Evolutionary conservation across 768 basidiomycete genomes (phyloP).

Genomic region (Lactarius sanguifluus): DNA sequence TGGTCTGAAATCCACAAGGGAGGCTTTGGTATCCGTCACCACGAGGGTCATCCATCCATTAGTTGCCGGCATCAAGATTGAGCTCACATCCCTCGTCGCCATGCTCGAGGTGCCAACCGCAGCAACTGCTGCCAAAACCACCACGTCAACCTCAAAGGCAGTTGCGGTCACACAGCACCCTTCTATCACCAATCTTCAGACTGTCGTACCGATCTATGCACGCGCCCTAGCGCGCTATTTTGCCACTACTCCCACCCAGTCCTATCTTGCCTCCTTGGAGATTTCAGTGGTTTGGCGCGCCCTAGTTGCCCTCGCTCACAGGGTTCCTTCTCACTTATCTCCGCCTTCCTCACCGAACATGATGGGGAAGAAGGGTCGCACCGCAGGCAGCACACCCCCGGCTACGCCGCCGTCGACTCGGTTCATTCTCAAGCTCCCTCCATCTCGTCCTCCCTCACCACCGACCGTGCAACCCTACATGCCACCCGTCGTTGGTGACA

Average conservation of each 20-base stretch:
- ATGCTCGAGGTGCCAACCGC: constrained; percentile 51
- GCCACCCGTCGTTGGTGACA: constrained; percentile 52
- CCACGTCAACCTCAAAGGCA: constrained; percentile 3
- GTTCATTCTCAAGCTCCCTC: constrained; percentile 64
- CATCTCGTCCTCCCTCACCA: constrained; percentile 69
- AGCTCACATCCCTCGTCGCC: constrained; percentile 60
- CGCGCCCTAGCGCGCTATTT: constrained; percentile 59
- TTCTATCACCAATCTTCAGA: constrained; percentile 58
- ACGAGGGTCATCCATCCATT: constrained; percentile 66
- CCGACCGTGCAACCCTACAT: constrained; percentile 40
- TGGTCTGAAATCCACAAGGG: constrained; percentile 66
- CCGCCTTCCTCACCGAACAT: constrained; percentile 42
- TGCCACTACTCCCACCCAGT: constrained; percentile 52
- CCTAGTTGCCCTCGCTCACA: constrained; percentile 67
- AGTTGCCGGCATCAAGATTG: constrained; percentile 57
- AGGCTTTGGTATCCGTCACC: constrained; percentile 66
- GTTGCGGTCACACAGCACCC: constrained; percentile 45
- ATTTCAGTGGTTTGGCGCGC: constrained; percentile 75
- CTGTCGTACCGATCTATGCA: constrained; percentile 60
- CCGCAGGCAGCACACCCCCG: constrained; percentile 48
- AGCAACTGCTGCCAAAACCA: constrained; percentile 11
- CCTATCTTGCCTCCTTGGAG: constrained; percentile 64
- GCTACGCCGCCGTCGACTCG: constrained; percentile 55
- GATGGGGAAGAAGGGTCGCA: constrained; percentile 34
- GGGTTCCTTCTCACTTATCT: constrained; percentile 43